Conservation (phyloP, 2,329 filamentous ascomycete genomes). For the Myrmaecium sp. region DNA sequence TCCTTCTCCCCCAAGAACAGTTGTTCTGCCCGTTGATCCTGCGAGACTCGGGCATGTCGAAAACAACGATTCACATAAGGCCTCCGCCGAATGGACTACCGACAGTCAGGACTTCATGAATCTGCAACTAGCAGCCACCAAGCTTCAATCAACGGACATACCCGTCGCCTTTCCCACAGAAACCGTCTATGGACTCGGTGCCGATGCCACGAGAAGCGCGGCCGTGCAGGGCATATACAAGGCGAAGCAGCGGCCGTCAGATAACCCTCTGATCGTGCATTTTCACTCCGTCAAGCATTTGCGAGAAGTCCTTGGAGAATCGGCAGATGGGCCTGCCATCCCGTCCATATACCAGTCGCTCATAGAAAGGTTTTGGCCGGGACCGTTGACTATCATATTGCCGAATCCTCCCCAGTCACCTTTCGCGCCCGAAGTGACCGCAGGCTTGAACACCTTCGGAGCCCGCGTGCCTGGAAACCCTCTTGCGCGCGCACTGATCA, state of each 20-base stretch:
- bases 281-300: constrained; percentile 68
- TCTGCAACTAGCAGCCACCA: constrained; percentile 47
- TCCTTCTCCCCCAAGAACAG: neutral
- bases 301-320: constrained; percentile 35
- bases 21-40: constrained; percentile 3
- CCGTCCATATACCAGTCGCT: constrained; percentile 63
- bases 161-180: constrained; percentile 95
- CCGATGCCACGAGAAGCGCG: constrained; percentile 71
- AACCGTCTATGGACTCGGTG: constrained; percentile 93
- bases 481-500: constrained; percentile 77
- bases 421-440: constrained; percentile 83
- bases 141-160: constrained; percentile 46
- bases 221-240: constrained; percentile 85
- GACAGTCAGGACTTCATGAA: constrained; percentile 29
- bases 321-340: constrained; percentile 27
- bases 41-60: constrained; percentile 19
- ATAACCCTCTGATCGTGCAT: constrained; percentile 93
- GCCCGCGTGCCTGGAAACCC: constrained; percentile 74
- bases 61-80: too few relatives aligned
- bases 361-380: constrained; percentile 80
- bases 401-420: constrained; percentile 52
- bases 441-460: constrained; percentile 69
- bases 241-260: constrained; percentile 76
- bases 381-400: constrained; percentile 78
- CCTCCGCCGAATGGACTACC: constrained; percentile 12